Base-by-base conservation (phyloP, 2,329 filamentous ascomycete genomes). In the Raffaelea arxii region DNA sequence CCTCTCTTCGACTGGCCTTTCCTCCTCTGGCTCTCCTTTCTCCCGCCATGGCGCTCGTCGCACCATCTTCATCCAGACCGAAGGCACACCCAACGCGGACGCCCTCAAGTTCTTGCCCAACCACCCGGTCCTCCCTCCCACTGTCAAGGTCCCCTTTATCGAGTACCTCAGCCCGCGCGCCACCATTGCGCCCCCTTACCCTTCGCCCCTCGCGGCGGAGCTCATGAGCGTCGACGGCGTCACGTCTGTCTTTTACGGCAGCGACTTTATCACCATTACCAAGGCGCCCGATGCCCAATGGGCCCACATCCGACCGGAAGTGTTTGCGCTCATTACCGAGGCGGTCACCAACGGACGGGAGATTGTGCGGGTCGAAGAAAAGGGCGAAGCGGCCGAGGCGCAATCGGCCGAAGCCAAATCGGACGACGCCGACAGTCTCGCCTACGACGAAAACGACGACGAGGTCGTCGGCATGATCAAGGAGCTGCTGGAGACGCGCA, bases 381-480 rank as follows among this genome's bases (percentile, higher is more conserved):
- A 30, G 27, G 36, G 24, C 7, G 16, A 18, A 7, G 9, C 42
- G 18, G 23, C 25, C n/a, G 37, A 35, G 12, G 4, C 23, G 36
- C 25, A 12, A 10, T 74, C 67, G 51, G 66, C 57, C 52, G 66
- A 69, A 24, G 68, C 76, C 57, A 66, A 67, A 48, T 65, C 65
- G 43, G 63, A 57, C 51, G 77, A 80, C 58, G 70, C 78, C 51
- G 88, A 94, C 57, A 85, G 79, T 50, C 70, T 95, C 44, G 78
- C 78, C 21, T 95, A 91, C 63, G 82, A 91, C 56, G 89, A 95
- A 61, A 83, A 94, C 52, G 92, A 98, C 62, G 84, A 82, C 54
- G 92, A 98, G 66, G 87, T 96, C 11, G 84, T 98, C 9, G 85
- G 88, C 49, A 97, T 97, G 92, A 97, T 98, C 68, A 95, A 97